phyloP scores from a whole-genome alignment of 2,329 filamentous ascomycete genomes.

The Colletotrichum sp. region DNA sequence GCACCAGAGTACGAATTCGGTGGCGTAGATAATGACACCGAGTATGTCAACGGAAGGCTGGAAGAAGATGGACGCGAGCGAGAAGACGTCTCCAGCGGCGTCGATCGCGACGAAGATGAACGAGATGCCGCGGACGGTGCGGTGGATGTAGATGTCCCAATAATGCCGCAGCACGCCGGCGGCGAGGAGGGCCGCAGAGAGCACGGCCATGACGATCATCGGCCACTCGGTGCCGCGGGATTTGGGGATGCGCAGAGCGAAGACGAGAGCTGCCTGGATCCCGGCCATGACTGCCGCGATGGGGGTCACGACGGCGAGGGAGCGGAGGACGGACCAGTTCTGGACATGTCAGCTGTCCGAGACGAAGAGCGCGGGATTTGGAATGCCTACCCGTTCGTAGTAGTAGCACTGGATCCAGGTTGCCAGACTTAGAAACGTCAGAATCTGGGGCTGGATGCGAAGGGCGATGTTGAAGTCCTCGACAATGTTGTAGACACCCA shows the following conservation, averaged over 20 bases:
- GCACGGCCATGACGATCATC: conserved; percentile 67
- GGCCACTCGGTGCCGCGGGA: conserved; percentile 60
- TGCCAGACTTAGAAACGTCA: conserved; percentile 44
- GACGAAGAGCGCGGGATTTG: conserved; percentile 12
- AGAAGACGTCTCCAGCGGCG: conserved; percentile 71
- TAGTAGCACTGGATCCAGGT: conserved; percentile 51
- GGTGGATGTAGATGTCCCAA: conserved; percentile 69
- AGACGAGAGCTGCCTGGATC: conserved; percentile 63
- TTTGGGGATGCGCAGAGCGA: conserved; percentile 55
- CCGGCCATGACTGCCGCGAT: conserved; percentile 63
- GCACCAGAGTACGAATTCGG: conserved; percentile 69
- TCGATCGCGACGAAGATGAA: conserved; percentile 76
- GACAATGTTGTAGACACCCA: conserved; percentile 58
- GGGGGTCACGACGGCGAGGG: conserved; percentile 50
- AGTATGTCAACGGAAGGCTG: conserved; percentile 62
- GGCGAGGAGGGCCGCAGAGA: conserved; percentile 67
- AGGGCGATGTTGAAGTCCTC: conserved; percentile 45
- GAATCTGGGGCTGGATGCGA: conserved; percentile 46
- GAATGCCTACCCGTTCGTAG: conserved; percentile 41
- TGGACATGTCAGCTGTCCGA: conserved; percentile 29
- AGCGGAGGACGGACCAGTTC: conserved; percentile 57
- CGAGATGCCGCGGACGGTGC: conserved; percentile 72
- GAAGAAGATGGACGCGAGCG: conserved; percentile 68
- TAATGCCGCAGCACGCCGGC: conserved; percentile 73
- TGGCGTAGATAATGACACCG: conserved; percentile 70